Evolutionary conservation across 768 basidiomycete genomes (phyloP).

Genomic region (Tylopilus plumbeoviolaceoides): DNA sequence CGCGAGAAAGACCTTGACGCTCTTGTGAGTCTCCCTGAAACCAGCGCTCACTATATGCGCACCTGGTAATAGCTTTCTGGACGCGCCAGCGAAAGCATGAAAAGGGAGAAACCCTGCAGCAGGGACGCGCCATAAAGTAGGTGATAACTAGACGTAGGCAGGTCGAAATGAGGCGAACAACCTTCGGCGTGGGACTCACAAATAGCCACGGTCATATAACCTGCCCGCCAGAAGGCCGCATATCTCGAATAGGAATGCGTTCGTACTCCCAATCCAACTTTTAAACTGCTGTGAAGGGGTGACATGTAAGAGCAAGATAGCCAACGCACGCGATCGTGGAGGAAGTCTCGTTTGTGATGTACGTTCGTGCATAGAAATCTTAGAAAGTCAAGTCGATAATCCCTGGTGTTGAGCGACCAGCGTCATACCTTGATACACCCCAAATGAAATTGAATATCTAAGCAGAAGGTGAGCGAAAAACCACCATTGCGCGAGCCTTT

Average conservation of each 20-base stretch:
- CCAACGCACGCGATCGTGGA: constrained; percentile 39
- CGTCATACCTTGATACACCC: constrained; percentile 40
- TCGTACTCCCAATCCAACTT: constrained; percentile 47
- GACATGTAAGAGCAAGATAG: background rate
- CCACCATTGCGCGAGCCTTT: background rate
- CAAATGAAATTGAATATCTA: constrained; percentile 38
- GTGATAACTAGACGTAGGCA: constrained; percentile 17
- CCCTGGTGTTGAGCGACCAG: background rate
- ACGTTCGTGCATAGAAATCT: constrained; percentile 40
- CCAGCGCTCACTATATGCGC: background rate
- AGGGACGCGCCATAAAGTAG: constrained; percentile 28
- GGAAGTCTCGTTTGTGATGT: constrained; percentile 34
- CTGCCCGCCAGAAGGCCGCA: constrained; percentile 45
- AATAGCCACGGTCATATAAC: constrained; percentile 51
- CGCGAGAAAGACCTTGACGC: constrained; percentile 44
- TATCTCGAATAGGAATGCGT: constrained; percentile 44
- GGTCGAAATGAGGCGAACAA: background rate
- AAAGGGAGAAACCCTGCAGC: constrained; percentile 32
- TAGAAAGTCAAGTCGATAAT: background rate
- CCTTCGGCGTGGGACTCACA: constrained; percentile 29
- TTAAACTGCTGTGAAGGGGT: background rate
- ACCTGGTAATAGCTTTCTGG: constrained; percentile 43
- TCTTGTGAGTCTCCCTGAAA: background rate
- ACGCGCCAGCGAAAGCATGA: constrained; percentile 44
- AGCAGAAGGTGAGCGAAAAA: background rate